Base-by-base conservation (phyloP, 768 basidiomycete species). In the Exidia glandulosa region DNA sequence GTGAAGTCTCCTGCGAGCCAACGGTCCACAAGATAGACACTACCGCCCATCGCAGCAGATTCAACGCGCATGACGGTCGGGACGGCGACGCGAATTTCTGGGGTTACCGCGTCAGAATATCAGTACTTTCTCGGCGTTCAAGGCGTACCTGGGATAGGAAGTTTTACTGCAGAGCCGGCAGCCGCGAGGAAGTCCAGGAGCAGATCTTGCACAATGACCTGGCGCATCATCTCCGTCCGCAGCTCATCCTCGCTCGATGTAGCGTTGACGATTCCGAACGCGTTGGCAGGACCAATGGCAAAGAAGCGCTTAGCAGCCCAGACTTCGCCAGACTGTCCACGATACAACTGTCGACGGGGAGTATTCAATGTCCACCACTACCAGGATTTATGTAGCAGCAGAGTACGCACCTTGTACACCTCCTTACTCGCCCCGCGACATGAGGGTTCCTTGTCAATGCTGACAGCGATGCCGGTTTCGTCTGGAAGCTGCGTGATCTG, bases 191-290 rank as follows among this genome's bases (percentile, higher is more conserved):
- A 45, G 23, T n/a, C 14, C 6, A n/a, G 3, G 3, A 45, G 41
- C 16, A 45, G 41, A 33, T 57, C 57, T 25, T n/a, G 60, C 30
- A 63, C 31, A 25, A 48, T 70, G 71, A 73, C 30, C 48, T 67
- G 5, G 70, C 71, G 1, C 4, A n/a, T 7, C 41, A 45, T 45
- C 16, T 45, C 41, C 41, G 23, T 45, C 4, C 23, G 6, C 3
- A 45, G 41, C 41, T 45, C 41, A 6, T 19, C 3, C 3, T 3
- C 41, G 41, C 16, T 45, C 16, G 23, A 16, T 3, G 14, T 3
- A 3, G 23, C 6, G 14, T 45, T 19, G 5, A 16, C 16, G 16
- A 45, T 45, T 16, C 41, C 41, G 16, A 45, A 45, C 6, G 4
- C 14, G 41, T 45, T 45, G 6, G 4, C 3, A 13, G 5, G 6